A percentile compares a stretch with the other conserved stretches of the same genome.
Conservation (phyloP, 2,329 filamentous ascomycete genomes). For the Fusarium succisae region DNA sequence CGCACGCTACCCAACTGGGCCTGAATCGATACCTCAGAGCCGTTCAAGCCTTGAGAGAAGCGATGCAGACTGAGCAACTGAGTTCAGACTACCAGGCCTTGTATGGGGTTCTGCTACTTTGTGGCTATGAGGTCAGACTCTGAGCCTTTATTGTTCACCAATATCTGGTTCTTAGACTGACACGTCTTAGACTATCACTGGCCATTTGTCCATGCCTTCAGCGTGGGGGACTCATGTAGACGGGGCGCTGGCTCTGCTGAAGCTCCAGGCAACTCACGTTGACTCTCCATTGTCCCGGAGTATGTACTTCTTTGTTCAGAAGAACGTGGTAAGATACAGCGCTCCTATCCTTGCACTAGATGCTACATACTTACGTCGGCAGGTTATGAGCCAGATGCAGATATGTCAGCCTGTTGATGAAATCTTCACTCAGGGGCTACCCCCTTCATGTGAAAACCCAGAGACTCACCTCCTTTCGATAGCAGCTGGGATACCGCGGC, state of each 20-base stretch:
- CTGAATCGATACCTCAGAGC: neutral
- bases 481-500: neutral
- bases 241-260: neutral
- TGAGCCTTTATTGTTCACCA: neutral
- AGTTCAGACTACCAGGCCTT: neutral
- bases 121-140: neutral
- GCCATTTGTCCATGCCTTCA: neutral
- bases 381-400: neutral
- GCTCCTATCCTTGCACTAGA: neutral
- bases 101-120: neutral
- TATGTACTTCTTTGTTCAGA: neutral
- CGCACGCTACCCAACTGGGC: neutral
- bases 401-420: neutral
- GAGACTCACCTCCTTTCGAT: neutral
- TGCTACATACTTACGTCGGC: neutral
- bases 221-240: neutral
- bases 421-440: neutral
- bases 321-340: neutral
- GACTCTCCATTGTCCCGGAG: neutral
- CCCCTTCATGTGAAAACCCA: neutral
- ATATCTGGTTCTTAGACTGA: neutral
- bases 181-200: neutral
- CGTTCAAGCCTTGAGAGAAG: neutral
- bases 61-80: neutral
- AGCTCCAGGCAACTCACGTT: neutral